phyloP scores from a whole-genome alignment of 306 rosid genomes.

The Dryas drummondii region DNA sequence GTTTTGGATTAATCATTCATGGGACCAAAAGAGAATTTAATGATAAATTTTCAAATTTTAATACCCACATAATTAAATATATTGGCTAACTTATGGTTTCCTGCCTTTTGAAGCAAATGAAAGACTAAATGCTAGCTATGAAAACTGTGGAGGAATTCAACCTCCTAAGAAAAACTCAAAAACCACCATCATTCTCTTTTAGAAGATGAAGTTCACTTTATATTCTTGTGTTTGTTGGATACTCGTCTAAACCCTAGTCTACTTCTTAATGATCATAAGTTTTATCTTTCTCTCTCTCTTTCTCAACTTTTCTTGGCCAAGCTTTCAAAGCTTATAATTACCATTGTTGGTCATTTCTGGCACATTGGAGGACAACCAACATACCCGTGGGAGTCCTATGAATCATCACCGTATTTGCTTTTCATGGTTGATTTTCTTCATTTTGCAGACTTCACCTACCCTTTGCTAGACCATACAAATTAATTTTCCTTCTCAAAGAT shows the following conservation, averaged over 20 bases:
- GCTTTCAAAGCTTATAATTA: constrained; percentile 65
- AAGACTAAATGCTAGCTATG: constrained; percentile 31
- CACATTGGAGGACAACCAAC: constrained; percentile 67
- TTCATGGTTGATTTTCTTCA: neutral
- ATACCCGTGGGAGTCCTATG: constrained; percentile 54
- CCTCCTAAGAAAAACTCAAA: constrained; percentile 47
- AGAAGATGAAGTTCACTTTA: constrained; percentile 63
- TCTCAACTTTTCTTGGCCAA: constrained; percentile 31
- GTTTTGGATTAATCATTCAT: neutral
- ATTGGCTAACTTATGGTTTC: constrained; percentile 13
- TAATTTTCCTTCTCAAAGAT: neutral
- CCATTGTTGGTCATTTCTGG: constrained; percentile 44
- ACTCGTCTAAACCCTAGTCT: constrained; percentile 44
- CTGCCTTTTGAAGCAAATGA: constrained; percentile 32
- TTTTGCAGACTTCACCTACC: neutral
- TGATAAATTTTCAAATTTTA: no score
- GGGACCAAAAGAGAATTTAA: no score
- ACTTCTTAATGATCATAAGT: constrained; percentile 60
- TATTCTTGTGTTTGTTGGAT: constrained; percentile 49
- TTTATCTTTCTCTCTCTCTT: constrained; percentile 27
- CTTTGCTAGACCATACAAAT: neutral
- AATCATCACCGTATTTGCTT: constrained; percentile 39
- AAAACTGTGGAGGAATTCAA: constrained; percentile 51
- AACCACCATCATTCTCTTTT: constrained; percentile 55
- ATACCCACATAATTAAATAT: no score